Evolutionary conservation across 768 basidiomycete genomes (phyloP), one percentile per base, ranked within the genome.

Genomic region (Kwoniella pini): DNA sequence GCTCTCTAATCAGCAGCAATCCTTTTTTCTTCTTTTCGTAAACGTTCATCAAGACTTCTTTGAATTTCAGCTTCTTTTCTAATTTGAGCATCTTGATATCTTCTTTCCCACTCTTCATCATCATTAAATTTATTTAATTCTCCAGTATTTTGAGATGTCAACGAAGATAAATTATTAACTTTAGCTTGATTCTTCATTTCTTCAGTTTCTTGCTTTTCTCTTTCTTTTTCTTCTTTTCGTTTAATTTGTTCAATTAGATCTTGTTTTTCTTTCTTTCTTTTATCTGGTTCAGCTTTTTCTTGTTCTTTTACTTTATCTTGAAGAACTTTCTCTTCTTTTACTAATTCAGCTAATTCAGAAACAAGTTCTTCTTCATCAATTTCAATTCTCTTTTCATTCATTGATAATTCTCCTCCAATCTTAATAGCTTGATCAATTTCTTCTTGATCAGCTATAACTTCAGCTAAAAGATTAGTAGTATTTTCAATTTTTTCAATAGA

Each of bases 391-490:
- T 70, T 10, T 81, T 81, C 0, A 70, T 83, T 44, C 57, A 85
- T 70, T 0, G 85, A 86, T 21, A 85, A 79, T 62, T 88, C 84
- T 2, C 84, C 86, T 21, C 88, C 88, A 38, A 85, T 76, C 60
- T 82, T 82, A 46, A 97, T 85, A 2, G 87, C 85, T 28, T 89
- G 84, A 66, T 95, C 89, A 15, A 96, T 81, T 68, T 96, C 93
- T 38, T 82, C 82, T 42, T 91, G 90, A 70, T 92, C 87, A 0
- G 87, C 84, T 64, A 90, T 87, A 1, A 88, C 89, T 62, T 88
- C 88, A 0, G 89, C 87, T 67, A 98, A 82, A 9, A 87, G 88
- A 24, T 93, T 90, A 85, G 95, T 87, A 2, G 92, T 95, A 67
- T 85, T 83, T 57, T 95, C 89, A 46, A 98, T 85, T 50, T 82